Evolutionary conservation across 495 filamentous ascomycete species (phyloP), one percentile per base, ranked within the genome.

Genomic region (Lepidopterella palustris): DNA sequence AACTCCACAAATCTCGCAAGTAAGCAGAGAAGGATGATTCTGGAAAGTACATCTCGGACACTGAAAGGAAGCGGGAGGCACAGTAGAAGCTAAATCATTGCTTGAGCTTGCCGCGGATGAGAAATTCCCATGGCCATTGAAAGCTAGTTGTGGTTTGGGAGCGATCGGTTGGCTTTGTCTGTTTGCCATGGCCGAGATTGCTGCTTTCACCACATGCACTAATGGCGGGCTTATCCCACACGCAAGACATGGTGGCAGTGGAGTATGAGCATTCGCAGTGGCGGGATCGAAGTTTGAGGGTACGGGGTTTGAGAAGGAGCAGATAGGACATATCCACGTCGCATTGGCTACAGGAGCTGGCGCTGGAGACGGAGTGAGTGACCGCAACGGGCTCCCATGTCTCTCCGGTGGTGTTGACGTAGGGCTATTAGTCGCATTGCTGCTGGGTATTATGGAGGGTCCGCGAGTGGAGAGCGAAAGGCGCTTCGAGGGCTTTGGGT

Each of bases 321-420:
- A 98, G 69, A 98, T 97, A 2, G 89, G 87, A 76, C 95, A 98
- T 47, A 98, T 85, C 93, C 93, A 98, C n/a, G 92, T 96, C 3
- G 88, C 91, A 67, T 77, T 81, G 57, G 77, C 78, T 66, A 78
- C 84, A 8, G 75, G 68, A 39, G 77, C 56, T 10, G 77, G 71
- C 4, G 80, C 76, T 28, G 80, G 71, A 9, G 75, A 75, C 25
- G 81, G 73, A 5, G 77, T 69, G 18, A 79, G 72, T 42, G 67
- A 62, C 5, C 66, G 67, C 18, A 77, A 70, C 5, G 80, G 72
- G 27, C 79, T 79, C 9, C 80, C 79, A 18, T 61, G 45, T 53
- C 73, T 69, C 42, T 75, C 71, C 23, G 79, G 77, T 25, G 75
- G 70, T 28, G 79, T 77, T 1, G 82, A 80, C 15, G 78, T 10